These are phyloP conservation scores for Thelephora terrestris DNA, from an alignment of 1,284 basidiomycete species.

Conservation along the genomic window DNA sequence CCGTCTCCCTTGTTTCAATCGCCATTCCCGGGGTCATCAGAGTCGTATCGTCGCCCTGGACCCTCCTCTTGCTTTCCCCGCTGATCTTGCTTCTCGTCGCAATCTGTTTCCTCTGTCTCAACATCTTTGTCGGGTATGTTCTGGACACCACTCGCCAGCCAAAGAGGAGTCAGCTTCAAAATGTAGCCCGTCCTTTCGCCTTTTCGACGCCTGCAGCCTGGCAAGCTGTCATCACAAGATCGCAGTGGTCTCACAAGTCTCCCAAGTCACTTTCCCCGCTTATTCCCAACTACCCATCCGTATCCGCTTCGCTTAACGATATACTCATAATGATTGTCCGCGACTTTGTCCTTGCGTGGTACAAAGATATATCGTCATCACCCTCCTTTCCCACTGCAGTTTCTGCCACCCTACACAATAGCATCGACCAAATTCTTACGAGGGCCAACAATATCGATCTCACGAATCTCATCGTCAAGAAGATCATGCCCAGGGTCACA, in stretches of 20 bases:
- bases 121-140: constrained; percentile 44
- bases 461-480: constrained; percentile 69
- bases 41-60: constrained; percentile 52
- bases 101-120: constrained; percentile 39
- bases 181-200: constrained; percentile 57
- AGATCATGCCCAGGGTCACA: constrained; percentile 80
- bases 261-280: constrained; percentile 54
- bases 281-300: constrained; percentile 47
- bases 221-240: constrained; percentile 77
- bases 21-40: constrained; percentile 44
- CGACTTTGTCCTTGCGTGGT: constrained; percentile 84
- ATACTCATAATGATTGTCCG: constrained; percentile 71
- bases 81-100: constrained; percentile 40
- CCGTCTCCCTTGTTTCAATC: constrained; percentile 25
- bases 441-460: constrained; percentile 60
- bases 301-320: constrained; percentile 64
- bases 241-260: constrained; percentile 70
- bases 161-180: constrained; percentile 28
- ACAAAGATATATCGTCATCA: constrained; percentile 72
- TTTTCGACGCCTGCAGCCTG: constrained; percentile 89
- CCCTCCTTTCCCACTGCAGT: constrained; percentile 83
- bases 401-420: constrained; percentile 63
- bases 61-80: constrained; percentile 54
- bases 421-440: constrained; percentile 47
- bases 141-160: constrained; percentile 37